These are phyloP conservation scores for Aspergillus uvarum DNA, from an alignment of 2,329 filamentous ascomycete genomes.

Conservation along the genomic window DNA sequence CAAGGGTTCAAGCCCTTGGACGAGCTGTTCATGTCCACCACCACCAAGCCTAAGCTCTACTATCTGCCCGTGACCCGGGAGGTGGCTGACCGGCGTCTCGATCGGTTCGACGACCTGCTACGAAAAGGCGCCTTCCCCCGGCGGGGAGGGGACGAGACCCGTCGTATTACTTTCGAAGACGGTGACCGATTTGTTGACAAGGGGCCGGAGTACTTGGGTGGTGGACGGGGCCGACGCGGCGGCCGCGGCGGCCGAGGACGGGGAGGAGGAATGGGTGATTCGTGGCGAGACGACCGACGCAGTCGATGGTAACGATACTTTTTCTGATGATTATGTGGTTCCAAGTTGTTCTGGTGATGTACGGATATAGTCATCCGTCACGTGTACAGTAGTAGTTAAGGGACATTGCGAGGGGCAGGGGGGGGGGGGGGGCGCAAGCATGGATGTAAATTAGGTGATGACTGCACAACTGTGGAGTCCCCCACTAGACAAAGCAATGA, in stretches of 20 bases:
- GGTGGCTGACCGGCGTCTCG: slow-evolving; percentile 64
- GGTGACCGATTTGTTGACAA: slow-evolving; percentile 67
- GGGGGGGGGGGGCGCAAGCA: neutral
- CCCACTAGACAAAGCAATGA: neutral
- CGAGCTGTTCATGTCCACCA: slow-evolving; percentile 60
- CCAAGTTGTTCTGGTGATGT: neutral
- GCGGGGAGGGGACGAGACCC: slow-evolving; percentile 55
- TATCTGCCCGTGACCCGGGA: slow-evolving; percentile 65
- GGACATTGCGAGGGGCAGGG: neutral
- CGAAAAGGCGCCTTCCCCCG: slow-evolving; percentile 39
- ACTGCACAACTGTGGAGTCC: neutral
- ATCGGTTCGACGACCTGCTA: slow-evolving; percentile 52
- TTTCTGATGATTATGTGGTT: too few relatives aligned
- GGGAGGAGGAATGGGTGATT: slow-evolving; percentile 28
- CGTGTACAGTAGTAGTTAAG: neutral
- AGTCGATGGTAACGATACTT: slow-evolving; percentile 10
- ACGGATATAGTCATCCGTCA: neutral
- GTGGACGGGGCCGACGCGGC: slow-evolving; percentile 35
- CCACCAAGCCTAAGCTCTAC: slow-evolving; percentile 64
- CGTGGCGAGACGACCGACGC: slow-evolving; percentile 17
- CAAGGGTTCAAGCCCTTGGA: slow-evolving; percentile 58
- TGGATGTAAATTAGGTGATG: neutral
- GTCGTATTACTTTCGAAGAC: slow-evolving; percentile 72
- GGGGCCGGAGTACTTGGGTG: slow-evolving; percentile 60
- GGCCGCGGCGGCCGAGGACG: slow-evolving; percentile 33